phyloP scores from a whole-genome alignment of 83 land plant species.

The Isoetes engelmannii region DNA sequence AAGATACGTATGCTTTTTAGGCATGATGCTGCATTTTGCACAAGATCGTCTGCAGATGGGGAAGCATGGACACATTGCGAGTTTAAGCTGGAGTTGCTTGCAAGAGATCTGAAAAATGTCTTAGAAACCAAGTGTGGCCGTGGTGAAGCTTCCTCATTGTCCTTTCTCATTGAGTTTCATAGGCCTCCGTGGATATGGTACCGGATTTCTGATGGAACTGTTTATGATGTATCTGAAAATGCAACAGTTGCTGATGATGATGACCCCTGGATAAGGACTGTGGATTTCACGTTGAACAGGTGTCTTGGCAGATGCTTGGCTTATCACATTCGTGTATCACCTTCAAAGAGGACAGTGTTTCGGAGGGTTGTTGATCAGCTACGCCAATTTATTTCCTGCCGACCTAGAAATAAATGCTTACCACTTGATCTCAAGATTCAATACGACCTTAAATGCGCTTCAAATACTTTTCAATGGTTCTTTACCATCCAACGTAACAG shows the following conservation, averaged over 20 bases:
- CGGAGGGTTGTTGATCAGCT: constrained; percentile 42
- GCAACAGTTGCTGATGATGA: constrained; percentile 71
- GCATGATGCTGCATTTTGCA: constrained; percentile 37
- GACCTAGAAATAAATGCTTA: constrained; percentile 10
- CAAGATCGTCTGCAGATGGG: constrained; percentile 9
- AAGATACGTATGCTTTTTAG: constrained; percentile 45
- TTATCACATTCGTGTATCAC: constrained; percentile 47
- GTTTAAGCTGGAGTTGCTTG: constrained; percentile 59
- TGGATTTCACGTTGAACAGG: constrained; percentile 59
- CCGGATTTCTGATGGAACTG: constrained; percentile 79
- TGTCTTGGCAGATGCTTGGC: constrained; percentile 61
- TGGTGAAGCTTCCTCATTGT: constrained; percentile 13
- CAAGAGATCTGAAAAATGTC: constrained; percentile 42
- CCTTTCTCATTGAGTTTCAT: constrained; percentile 49
- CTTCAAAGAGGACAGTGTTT: constrained; percentile 42
- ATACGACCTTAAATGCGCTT: constrained; percentile 29
- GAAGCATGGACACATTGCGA: constrained; percentile 46
- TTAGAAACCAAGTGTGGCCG: constrained; percentile 25
- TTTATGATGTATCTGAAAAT: constrained; percentile 28
- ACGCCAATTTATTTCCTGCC: constrained; percentile 3
- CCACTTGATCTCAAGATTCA: constrained; percentile 14
- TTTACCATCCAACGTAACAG: too few species aligned
- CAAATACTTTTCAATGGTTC: constrained; percentile 7
- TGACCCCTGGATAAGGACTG: constrained; percentile 85
- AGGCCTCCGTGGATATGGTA: constrained; percentile 60